These are phyloP conservation scores for Gypsophila paniculata DNA, from an alignment of 179 eudicot species.

Conservation along the genomic window DNA sequence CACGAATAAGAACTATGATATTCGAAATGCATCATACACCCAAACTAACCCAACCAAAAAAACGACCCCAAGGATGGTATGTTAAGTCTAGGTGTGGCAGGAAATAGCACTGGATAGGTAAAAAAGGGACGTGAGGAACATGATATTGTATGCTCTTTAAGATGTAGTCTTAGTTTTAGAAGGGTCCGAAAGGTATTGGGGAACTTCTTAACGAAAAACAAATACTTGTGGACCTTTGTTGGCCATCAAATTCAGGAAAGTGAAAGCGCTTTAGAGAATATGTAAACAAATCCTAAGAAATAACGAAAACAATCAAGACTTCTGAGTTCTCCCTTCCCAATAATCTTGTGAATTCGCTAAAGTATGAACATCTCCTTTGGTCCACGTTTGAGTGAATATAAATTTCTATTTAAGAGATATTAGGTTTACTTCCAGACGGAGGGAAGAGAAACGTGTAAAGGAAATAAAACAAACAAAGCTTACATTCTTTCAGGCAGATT, in stretches of 20 bases:
- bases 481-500: conserved; percentile 71
- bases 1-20: too few species aligned
- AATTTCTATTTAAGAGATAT: not conserved
- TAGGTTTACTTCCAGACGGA: not conserved
- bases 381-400: not conserved
- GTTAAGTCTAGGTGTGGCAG: too few species aligned
- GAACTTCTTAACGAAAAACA: not conserved
- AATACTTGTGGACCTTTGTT: not conserved
- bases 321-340: not conserved
- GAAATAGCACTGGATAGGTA: not conserved
- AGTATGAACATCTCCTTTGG: not conserved
- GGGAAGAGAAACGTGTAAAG: not conserved
- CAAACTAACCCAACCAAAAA: too few species aligned
- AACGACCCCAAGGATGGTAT: too few species aligned
- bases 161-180: not conserved
- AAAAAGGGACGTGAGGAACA: not conserved
- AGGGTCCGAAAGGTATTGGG: not conserved
- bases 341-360: not conserved
- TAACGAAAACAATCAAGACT: not conserved
- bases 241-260: not conserved
- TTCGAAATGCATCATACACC: too few species aligned
- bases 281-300: not conserved
- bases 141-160: not conserved
- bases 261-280: not conserved
- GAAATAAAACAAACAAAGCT: conserved; percentile 24